Evolutionary conservation across 495 filamentous ascomycete species (phyloP), one percentile per base, ranked within the genome.

Genomic region (Barbatosphaeria neglecta): DNA sequence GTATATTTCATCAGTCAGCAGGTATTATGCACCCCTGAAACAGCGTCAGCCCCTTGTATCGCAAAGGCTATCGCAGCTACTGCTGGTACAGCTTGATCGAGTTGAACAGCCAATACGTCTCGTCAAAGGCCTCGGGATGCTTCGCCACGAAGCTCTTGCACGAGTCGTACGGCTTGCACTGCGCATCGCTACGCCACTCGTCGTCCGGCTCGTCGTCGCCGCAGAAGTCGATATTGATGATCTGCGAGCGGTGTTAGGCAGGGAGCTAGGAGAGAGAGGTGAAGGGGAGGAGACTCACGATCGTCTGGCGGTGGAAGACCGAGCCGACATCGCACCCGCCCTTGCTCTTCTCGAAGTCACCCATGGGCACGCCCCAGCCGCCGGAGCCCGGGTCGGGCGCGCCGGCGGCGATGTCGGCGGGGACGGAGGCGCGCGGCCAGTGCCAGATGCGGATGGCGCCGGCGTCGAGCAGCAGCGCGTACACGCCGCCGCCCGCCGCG

Each of bases 171-270:
- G 56, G 59, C 27, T 46, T 45, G 50, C 68, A 73, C 41, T 56
- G 50, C 1, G 59, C 50, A 43, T 62, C 63, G 15, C 17, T 25
- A 20, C 33, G 41, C 61, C 69, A 77, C 38, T 77, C 73, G 43
- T 74, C 72, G 33, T 83, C 86, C n/a, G 86, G 84, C 83, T 83
- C 90, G 44, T 35, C 31, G 47, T 84, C 77, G 31, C 87, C 87
- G 59, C 87, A 94, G 68, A 92, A 86, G 1, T 81, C 84, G 0
- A 77, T 81, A 56, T 94, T 77, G 55, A 90, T 77, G 49, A 45
- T 45, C 44, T 45, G 22, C 17, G 5, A 15, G 23, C 10, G 11
- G n/a, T 7, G 4, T 25, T 4, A 24, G 4, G n/a, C 15, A 6
- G 5, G 7, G 18, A n/a, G 18, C 7, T 20, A 4, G 17, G 13